These are phyloP conservation scores for Xylariomycetidae sp. DNA, from an alignment of 2,329 filamentous ascomycete species.

Conservation along the genomic window DNA sequence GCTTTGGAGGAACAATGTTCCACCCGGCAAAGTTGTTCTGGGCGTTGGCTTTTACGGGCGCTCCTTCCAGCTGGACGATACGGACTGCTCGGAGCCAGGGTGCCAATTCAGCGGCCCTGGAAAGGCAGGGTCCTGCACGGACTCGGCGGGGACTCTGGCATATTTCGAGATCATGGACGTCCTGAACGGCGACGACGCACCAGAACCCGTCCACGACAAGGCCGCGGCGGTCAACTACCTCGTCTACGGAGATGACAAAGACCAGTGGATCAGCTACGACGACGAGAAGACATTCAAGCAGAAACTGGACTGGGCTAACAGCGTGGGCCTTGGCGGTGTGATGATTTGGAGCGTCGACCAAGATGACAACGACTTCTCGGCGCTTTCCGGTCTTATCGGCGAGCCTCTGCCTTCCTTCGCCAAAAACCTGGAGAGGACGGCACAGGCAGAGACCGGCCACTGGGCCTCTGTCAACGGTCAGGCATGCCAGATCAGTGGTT, in stretches of 20 bases:
- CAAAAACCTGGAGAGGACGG: conserved; percentile 5
- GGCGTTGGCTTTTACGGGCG: conserved; percentile 37
- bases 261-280: conserved; percentile 38
- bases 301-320: conserved; percentile 28
- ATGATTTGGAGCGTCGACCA: conserved; percentile 30
- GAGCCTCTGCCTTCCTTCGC: too few relatives aligned
- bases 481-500: too few relatives aligned
- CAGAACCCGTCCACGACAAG: conserved; percentile 21
- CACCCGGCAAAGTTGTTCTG: conserved; percentile 32
- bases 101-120: conserved; percentile 16
- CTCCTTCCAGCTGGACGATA: conserved; percentile 13
- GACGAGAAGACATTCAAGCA: conserved; percentile 29
- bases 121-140: conserved; percentile 16
- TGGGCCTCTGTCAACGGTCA: too few relatives aligned
- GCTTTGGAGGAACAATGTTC: conserved; percentile 38
- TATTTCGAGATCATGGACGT: conserved; percentile 21
- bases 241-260: conserved; percentile 25
- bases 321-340: conserved; percentile 23
- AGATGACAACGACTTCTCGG: conserved; percentile 16
- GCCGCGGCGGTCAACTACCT: conserved; percentile 26
- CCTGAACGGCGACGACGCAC: conserved; percentile 15
- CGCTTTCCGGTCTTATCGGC: conserved; percentile 13
- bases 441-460: conserved; percentile 1
- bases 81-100: conserved; percentile 14
- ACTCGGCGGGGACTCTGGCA: conserved; percentile 18